phyloP scores from a whole-genome alignment of 257 asterid species.

The Nicotiana sylvestris region DNA sequence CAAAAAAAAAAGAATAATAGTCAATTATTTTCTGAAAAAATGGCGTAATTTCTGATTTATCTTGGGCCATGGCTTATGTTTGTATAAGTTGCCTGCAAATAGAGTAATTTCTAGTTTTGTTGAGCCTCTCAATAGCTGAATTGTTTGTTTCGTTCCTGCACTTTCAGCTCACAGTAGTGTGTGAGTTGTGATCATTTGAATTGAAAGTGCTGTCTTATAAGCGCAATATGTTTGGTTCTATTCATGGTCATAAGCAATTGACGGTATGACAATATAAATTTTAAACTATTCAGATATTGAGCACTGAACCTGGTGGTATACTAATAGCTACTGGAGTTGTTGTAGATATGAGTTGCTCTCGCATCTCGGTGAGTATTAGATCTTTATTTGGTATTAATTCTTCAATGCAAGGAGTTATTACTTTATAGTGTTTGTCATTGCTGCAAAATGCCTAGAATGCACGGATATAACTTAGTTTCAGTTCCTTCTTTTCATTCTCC shows the following conservation, averaged over 20 bases:
- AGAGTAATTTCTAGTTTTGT: not conserved
- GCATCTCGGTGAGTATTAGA: constrained; percentile 60
- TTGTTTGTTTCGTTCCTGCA: not conserved
- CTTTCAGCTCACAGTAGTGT: constrained; percentile 12
- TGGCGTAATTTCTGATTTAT: not conserved
- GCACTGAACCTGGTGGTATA: constrained; percentile 63
- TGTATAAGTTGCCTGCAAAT: not conserved
- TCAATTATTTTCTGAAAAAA: not conserved
- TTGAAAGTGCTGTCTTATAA: not conserved
- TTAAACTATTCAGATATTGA: constrained; percentile 56
- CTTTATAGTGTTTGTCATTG: not conserved
- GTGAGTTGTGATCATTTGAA: not conserved
- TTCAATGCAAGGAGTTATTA: not conserved
- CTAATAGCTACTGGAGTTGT: constrained; percentile 78
- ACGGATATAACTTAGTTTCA: not conserved
- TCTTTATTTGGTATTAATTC: not conserved
- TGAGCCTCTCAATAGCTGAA: not conserved
- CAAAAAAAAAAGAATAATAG: not conserved
- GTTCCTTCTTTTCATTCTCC: constrained; percentile 2
- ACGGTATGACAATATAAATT: constrained; percentile 2
- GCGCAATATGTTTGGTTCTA: not conserved
- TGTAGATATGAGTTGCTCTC: constrained; percentile 55
- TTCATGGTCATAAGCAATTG: not conserved
- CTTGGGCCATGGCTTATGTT: not conserved
- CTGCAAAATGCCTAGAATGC: not conserved